phyloP scores from a whole-genome alignment of 1,284 basidiomycete genomes.

The Tilletia indica region DNA sequence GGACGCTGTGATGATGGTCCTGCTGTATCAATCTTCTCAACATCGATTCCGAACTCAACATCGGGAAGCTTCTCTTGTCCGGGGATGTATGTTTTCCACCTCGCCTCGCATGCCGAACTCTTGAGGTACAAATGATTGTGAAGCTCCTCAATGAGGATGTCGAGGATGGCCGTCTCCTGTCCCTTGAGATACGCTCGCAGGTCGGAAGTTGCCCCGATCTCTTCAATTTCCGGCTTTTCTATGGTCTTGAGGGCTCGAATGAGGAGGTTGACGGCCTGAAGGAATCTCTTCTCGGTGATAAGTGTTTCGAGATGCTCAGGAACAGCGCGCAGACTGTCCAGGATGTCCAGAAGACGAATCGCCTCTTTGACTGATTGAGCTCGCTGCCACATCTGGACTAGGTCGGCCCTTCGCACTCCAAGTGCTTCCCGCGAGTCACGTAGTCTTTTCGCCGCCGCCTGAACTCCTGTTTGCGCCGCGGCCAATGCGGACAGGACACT shows the following conservation, averaged over 20 bases:
- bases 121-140: constrained; percentile 98
- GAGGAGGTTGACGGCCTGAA: constrained; percentile 84
- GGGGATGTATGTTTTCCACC: constrained; percentile 81
- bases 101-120: constrained; percentile 88
- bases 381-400: constrained; percentile 55
- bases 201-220: constrained; percentile 89
- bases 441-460: constrained; percentile 38
- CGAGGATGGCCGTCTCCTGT: constrained; percentile 67
- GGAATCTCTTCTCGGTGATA: constrained; percentile 90
- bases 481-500: constrained; percentile 42
- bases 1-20: background rate
- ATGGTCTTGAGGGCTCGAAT: constrained; percentile 85
- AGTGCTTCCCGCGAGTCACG: constrained; percentile 50
- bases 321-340: constrained; percentile 73
- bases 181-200: constrained; percentile 77
- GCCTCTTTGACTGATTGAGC: constrained; percentile 51
- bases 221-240: constrained; percentile 85
- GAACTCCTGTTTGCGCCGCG: constrained; percentile 42
- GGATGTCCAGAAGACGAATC: constrained; percentile 42
- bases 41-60: constrained; percentile 36
- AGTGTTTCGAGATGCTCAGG: constrained; percentile 88
- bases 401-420: constrained; percentile 49
- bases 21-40: background rate
- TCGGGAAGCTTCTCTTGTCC: constrained; percentile 66
- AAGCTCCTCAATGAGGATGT: constrained; percentile 91